Percentiles rank a stretch among this genome's conserved stretches.
phyloP scores from a whole-genome alignment of 306 rosid species.

The Medicago ruthenica region DNA sequence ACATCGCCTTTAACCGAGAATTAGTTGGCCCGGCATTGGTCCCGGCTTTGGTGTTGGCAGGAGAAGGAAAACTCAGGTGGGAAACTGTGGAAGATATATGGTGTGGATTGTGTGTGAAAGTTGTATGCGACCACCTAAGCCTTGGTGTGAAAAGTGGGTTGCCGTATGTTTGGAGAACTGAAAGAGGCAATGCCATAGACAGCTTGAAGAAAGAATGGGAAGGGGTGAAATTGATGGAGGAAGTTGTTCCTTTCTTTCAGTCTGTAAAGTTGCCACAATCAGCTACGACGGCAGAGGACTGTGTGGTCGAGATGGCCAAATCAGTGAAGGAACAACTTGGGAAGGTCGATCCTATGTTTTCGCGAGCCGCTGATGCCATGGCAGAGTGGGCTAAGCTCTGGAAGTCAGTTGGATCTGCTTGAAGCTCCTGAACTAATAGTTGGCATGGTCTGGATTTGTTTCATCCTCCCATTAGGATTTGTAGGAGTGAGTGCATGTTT shows the following conservation, averaged over 20 bases:
- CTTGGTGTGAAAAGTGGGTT: constrained; percentile 88
- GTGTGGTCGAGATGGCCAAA: constrained; percentile 76
- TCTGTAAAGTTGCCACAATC: constrained; percentile 67
- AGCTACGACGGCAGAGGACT: constrained; percentile 75
- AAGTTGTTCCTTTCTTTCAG: constrained; percentile 94
- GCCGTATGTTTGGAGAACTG: constrained; percentile 91
- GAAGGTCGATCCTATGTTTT: constrained; percentile 73
- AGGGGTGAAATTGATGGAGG: constrained; percentile 97
- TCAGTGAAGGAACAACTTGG: constrained; percentile 83
- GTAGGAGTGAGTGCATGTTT: constrained; percentile 18
- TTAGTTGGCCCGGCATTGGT: constrained; percentile 79
- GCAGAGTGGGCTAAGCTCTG: constrained; percentile 85
- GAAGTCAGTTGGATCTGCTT: constrained; percentile 66
- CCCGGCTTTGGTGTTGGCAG: constrained; percentile 79
- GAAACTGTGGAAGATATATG: constrained; percentile 97
- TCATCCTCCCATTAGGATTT: constrained; percentile 21
- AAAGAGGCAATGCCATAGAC: constrained; percentile 82
- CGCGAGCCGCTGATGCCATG: constrained; percentile 84
- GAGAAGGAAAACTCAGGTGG: constrained; percentile 95
- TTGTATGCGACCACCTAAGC: constrained; percentile 77
- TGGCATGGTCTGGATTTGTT: constrained; percentile 25
- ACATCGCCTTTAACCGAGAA: constrained; percentile 86
- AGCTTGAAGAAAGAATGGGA: constrained; percentile 99
- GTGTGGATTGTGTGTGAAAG: constrained; percentile 93
- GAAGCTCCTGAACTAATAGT: constrained; percentile 36